Base-by-base conservation (phyloP, 2,329 filamentous ascomycete genomes). In the Botryosphaeria agaves region DNA sequence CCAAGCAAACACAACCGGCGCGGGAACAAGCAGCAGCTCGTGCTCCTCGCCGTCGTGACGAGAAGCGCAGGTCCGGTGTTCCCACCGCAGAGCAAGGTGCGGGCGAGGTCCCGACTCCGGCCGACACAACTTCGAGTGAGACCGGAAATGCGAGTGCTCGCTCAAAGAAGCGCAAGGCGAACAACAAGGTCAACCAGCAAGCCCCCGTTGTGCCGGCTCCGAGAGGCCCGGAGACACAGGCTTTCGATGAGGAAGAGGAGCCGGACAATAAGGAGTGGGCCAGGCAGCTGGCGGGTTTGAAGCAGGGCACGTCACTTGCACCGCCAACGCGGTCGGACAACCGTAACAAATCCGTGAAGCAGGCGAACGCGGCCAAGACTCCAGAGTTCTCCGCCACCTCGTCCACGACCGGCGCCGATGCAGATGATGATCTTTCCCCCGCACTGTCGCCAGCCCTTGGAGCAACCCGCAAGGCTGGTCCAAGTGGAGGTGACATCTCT, bases 361-460 rank as follows among this genome's bases (percentile, higher is more conserved):
- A 79, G 49, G 72, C 52, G 23, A 41, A 47, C 4, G 41, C 43
- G 23, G 41, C 37, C 26, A 28, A 41, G 24, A 42, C 40, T 33
- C 54, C 57, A 21, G 52, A 55, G 26, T 52, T 53, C 19, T 62
- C 63, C 8, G 64, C 69, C 29, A 63, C 69, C 5, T 79, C 79
- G 1, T 85, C 80, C 3, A 76, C 72, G 31, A 70, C 72, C 26
- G 79, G 72, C 31, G 76, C 65, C 21, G 81, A 87, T 47, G 80
- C 75, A 9, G 82, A 89, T 44, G 80, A 91, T 45, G 82, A 92
- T 44, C 61, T 76, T 43, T 84, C 83, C 3, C 64, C 77, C 5
- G 63, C 66, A 34, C 62, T 63, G 26, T 85, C 81, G 7, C 78
- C 82, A 18, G 61, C 69, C 30, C 57, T 63, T 29, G 52, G 51